phyloP scores from a whole-genome alignment of 164 flowering plant genomes.

The Taxillus chinensis region DNA sequence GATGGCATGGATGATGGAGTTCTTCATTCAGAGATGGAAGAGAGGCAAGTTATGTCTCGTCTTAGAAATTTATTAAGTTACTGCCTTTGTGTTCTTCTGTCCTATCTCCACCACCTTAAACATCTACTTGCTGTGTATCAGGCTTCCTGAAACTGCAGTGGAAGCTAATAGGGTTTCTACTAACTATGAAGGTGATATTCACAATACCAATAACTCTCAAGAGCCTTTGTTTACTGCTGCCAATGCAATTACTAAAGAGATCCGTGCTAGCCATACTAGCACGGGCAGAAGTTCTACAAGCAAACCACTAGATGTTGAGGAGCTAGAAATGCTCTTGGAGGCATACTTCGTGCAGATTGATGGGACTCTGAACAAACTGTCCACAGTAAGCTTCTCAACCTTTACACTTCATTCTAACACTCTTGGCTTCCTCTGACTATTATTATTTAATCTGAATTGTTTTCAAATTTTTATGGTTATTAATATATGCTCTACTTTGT shows the following conservation, averaged over 20 bases:
- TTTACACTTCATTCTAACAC: not conserved
- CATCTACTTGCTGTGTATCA: slow-evolving; percentile 10
- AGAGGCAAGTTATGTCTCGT: slow-evolving; percentile 31
- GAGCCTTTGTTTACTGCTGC: slow-evolving; percentile 31
- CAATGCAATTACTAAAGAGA: not conserved
- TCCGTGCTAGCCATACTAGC: no score
- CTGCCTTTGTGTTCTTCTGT: not conserved
- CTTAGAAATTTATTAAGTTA: not conserved
- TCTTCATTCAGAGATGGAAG: slow-evolving; percentile 32
- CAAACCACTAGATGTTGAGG: slow-evolving; percentile 17
- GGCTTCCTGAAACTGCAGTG: slow-evolving; percentile 37
- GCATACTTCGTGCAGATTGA: slow-evolving; percentile 47
- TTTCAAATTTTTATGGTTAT: no score
- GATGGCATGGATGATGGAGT: slow-evolving; percentile 40
- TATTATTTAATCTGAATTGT: no score
- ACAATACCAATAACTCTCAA: not conserved
- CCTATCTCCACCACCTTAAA: no score
- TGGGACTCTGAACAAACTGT: slow-evolving; percentile 37
- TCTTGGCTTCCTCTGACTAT: not conserved
- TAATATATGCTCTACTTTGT: not conserved
- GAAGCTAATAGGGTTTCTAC: slow-evolving; percentile 30
- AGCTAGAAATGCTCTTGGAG: slow-evolving; percentile 47
- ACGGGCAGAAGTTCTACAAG: no score
- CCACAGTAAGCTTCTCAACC: slow-evolving; percentile 22
- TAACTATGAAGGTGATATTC: slow-evolving; percentile 32